Evolutionary conservation across 2,329 filamentous ascomycete species (phyloP).

Genomic region (Cladobotryum protrusum): DNA sequence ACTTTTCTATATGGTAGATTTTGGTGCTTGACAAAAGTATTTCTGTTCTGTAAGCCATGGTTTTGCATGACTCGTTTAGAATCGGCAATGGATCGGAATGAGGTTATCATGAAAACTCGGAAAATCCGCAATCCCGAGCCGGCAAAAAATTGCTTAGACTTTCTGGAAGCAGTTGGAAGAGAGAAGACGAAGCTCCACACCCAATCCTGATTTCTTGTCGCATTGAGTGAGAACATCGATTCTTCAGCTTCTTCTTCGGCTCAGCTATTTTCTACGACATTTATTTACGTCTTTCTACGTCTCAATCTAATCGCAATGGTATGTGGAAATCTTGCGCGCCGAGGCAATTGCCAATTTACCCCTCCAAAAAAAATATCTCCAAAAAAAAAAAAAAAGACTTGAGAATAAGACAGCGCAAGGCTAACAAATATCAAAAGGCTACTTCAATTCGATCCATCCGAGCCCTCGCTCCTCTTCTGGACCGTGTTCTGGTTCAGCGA

Average conservation of each 20-base stretch:
- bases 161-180: constrained; percentile 38
- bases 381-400: not conserved
- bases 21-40: not conserved
- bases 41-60: too few species aligned
- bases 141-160: constrained; percentile 31
- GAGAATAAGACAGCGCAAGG: not conserved
- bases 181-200: constrained; percentile 23
- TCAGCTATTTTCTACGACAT: not conserved
- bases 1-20: not conserved
- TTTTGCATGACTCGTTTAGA: too few species aligned
- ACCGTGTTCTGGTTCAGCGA: constrained; percentile 97
- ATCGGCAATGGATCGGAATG: not conserved
- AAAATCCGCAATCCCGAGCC: constrained; percentile 30
- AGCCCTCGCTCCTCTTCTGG: constrained; percentile 87
- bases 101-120: constrained; percentile 17
- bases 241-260: not conserved
- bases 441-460: constrained; percentile 91
- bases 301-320: constrained; percentile 25
- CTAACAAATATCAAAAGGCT: constrained; percentile 34
- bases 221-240: not conserved
- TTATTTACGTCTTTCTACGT: constrained; percentile 1
- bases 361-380: not conserved
- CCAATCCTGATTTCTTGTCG: constrained; percentile 8
- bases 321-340: constrained; percentile 1
- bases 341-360: not conserved